Conservation (phyloP, 2,329 filamentous ascomycete genomes). For the Pyricularia grisea region DNA sequence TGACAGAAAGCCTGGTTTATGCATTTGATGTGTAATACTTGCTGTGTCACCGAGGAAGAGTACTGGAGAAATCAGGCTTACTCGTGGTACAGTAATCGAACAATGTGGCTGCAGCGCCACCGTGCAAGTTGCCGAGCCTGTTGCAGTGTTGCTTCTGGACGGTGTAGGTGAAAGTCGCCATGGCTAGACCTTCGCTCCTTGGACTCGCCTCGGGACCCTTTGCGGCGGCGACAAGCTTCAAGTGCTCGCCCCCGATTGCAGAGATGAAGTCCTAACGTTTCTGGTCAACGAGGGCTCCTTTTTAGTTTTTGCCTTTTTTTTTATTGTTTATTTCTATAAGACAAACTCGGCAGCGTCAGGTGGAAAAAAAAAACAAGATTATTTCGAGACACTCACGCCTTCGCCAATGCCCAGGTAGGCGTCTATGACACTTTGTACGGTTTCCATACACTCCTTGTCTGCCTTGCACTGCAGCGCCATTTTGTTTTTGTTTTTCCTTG, state of each 20-base stretch:
- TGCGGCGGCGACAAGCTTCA: constrained; percentile 27
- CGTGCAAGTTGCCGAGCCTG: constrained; percentile 45
- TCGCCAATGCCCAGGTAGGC: background rate
- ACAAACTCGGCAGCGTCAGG: background rate
- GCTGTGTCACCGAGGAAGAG: too few species aligned
- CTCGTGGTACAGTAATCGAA: constrained; percentile 57
- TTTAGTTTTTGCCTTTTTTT: background rate
- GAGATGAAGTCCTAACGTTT: constrained; percentile 27
- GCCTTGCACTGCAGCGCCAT: background rate
- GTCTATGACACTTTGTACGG: background rate
- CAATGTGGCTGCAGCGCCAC: constrained; percentile 54
- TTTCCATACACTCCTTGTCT: background rate
- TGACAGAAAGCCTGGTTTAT: background rate
- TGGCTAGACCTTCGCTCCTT: constrained; percentile 4
- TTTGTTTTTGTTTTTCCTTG: background rate
- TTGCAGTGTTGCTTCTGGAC: constrained; percentile 44
- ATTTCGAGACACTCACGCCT: background rate
- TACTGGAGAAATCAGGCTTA: background rate
- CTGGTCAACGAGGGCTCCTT: background rate
- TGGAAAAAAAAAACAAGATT: too few species aligned
- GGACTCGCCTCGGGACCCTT: constrained; percentile 13
- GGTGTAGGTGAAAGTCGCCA: constrained; percentile 30
- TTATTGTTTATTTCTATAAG: background rate
- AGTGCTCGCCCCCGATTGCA: constrained; percentile 27
- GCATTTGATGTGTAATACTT: background rate